A percentile compares a stretch with the other conserved stretches of the same genome.
Conservation (phyloP, 768 basidiomycete genomes). For the Daedaleopsis nitida region DNA sequence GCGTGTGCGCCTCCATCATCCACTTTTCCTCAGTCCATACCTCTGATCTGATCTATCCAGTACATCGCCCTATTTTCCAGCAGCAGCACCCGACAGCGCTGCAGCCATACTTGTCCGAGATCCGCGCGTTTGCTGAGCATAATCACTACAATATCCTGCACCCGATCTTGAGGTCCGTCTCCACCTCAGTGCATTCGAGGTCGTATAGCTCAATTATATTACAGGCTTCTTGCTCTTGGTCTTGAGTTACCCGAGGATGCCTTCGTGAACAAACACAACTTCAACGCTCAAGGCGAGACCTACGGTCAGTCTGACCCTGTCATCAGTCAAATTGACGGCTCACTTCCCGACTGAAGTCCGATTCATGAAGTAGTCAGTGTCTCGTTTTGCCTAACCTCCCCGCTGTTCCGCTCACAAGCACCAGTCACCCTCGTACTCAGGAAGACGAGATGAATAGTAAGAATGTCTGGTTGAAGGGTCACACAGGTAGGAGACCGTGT, state of each 20-base stretch:
- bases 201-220: neutral
- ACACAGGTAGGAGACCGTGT: conserved; percentile 31
- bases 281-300: conserved; percentile 38
- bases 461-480: conserved; percentile 40
- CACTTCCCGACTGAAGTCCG: conserved; percentile 6
- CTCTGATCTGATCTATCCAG: conserved; percentile 27
- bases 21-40: conserved; percentile 18
- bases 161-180: conserved; percentile 42
- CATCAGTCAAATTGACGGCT: neutral
- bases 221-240: conserved; percentile 41
- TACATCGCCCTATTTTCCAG: conserved; percentile 51
- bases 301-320: conserved; percentile 21
- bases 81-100: conserved; percentile 50
- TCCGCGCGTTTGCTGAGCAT: conserved; percentile 48
- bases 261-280: conserved; percentile 42
- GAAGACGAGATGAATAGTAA: conserved; percentile 34
- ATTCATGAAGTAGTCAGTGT: conserved; percentile 26
- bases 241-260: conserved; percentile 48
- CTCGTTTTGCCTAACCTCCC: too few relatives aligned
- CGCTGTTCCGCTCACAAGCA: too few relatives aligned
- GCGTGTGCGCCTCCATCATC: conserved; percentile 44
- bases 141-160: conserved; percentile 54
- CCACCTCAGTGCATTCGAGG: too few relatives aligned
- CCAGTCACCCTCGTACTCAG: conserved; percentile 34
- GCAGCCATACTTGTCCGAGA: conserved; percentile 54